Conservation (phyloP, 768 basidiomycete species). For the Agaricus subrufescens region DNA sequence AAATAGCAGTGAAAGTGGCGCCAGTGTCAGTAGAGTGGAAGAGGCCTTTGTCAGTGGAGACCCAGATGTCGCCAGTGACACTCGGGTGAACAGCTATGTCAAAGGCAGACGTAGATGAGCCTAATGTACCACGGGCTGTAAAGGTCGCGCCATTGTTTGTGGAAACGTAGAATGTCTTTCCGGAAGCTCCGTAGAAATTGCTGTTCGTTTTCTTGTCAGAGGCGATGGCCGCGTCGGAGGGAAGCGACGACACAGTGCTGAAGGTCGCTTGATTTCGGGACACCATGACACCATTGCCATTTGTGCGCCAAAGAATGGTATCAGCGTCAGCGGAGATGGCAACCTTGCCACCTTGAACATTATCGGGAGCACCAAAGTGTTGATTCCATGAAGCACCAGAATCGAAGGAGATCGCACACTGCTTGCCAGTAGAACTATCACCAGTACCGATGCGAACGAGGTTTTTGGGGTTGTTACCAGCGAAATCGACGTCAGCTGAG, state of each 20-base stretch:
- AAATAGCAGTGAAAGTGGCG: constrained; percentile 40
- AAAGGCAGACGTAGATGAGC: constrained; percentile 40
- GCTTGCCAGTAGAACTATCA: constrained; percentile 42
- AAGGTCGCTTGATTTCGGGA: constrained; percentile 49
- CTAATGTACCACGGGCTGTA: constrained; percentile 35
- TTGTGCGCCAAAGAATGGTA: constrained; percentile 55
- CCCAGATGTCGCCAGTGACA: constrained; percentile 59
- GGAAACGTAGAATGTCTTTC: constrained; percentile 55
- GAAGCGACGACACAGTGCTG: constrained; percentile 44
- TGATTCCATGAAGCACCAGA: constrained; percentile 52
- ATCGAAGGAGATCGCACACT: constrained; percentile 54
- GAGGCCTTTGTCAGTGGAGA: constrained; percentile 51
- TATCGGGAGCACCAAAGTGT: constrained; percentile 50
- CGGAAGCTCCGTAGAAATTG: constrained; percentile 57
- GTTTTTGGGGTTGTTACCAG: constrained; percentile 44
- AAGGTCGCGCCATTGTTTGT: constrained; percentile 54
- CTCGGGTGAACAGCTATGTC: constrained; percentile 52
- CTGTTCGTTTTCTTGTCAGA: constrained; percentile 57
- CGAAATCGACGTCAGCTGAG: constrained; percentile 47
- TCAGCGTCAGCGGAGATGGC: constrained; percentile 49
- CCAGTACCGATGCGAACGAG: constrained; percentile 52
- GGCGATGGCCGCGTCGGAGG: constrained; percentile 50
- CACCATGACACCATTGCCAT: constrained; percentile 42
- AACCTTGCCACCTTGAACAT: constrained; percentile 39
- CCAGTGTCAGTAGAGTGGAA: constrained; percentile 56